Conservation (phyloP, 768 basidiomycete species). For the Cystofilobasidium capitatum region DNA sequence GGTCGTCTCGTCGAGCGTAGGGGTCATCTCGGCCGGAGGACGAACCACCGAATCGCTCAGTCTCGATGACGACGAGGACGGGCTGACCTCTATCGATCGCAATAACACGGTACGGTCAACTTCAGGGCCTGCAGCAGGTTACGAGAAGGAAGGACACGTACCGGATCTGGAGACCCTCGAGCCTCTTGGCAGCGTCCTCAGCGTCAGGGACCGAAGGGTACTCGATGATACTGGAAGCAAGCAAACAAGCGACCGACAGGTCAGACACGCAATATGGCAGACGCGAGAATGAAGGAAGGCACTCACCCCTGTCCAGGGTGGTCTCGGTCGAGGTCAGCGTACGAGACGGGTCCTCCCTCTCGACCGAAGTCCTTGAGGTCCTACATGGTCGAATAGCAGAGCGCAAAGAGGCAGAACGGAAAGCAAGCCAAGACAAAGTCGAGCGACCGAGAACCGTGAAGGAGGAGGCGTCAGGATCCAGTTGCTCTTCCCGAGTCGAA, state of each 20-base stretch:
- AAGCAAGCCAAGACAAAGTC: background rate
- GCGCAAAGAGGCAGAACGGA: background rate
- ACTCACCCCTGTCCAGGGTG: constrained; percentile 74
- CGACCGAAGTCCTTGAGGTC: constrained; percentile 97
- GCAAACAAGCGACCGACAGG: background rate
- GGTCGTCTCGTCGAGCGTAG: constrained; percentile 52
- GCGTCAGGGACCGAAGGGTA: constrained; percentile 81
- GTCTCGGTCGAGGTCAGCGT: constrained; percentile 88
- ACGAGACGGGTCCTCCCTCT: constrained; percentile 82
- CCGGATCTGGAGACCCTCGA: constrained; percentile 79
- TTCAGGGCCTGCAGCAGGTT: constrained; percentile 12
- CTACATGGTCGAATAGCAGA: constrained; percentile 42
- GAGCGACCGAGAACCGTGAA: background rate
- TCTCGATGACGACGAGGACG: constrained; percentile 26
- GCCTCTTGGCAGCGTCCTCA: constrained; percentile 78
- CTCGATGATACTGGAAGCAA: constrained; percentile 63
- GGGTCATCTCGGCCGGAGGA: background rate
- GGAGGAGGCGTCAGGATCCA: too few species aligned
- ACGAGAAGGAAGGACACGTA: constrained; percentile 63
- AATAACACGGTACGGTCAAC: constrained; percentile 47
- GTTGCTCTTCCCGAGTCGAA: too few species aligned
- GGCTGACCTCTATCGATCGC: constrained; percentile 42
- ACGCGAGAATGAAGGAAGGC: background rate
- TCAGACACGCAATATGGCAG: constrained; percentile 2
- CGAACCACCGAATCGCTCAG: background rate